phyloP scores from a whole-genome alignment of 169 alveolate genomes.

The Ichthyophthirius multifiliis region DNA sequence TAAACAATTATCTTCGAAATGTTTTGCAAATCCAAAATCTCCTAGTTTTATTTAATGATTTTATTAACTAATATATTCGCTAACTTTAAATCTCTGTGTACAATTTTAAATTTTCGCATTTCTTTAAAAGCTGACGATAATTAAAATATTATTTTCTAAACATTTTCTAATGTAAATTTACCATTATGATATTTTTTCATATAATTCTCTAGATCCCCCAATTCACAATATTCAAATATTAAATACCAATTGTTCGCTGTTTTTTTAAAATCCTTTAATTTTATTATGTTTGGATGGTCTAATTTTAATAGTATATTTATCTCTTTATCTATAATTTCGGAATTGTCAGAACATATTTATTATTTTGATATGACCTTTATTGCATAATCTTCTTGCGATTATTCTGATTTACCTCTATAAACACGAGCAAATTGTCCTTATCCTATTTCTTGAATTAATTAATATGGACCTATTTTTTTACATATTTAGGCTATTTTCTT shows the following conservation, averaged over 20 bases:
- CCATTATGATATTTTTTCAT: conserved; percentile 32
- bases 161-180: conserved; percentile 9
- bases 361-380: conserved; percentile 30
- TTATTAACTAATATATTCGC: conserved; percentile 69
- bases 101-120: conserved; percentile 58
- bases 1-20: background rate
- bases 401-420: conserved; percentile 20
- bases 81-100: conserved; percentile 79
- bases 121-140: conserved; percentile 57
- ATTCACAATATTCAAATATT: conserved; percentile 32
- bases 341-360: conserved; percentile 14
- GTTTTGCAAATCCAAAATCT: conserved; percentile 78
- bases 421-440: conserved; percentile 43
- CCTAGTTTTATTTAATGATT: conserved; percentile 72
- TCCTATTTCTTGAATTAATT: conserved; percentile 13
- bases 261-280: conserved; percentile 21
- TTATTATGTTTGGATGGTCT: conserved; percentile 24
- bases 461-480: conserved; percentile 15
- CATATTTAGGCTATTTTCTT: too few relatives aligned
- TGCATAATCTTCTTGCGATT: conserved; percentile 24
- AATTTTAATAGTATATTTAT: background rate
- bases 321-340: conserved; percentile 16
- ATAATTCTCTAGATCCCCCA: conserved; percentile 39
- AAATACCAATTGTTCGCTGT: conserved; percentile 19
- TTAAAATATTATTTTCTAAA: conserved; percentile 49